Percentiles rank a stretch among this genome's conserved stretches.
Evolutionary conservation across 495 filamentous ascomycete genomes (phyloP).

Genomic region (Podospora australis): DNA sequence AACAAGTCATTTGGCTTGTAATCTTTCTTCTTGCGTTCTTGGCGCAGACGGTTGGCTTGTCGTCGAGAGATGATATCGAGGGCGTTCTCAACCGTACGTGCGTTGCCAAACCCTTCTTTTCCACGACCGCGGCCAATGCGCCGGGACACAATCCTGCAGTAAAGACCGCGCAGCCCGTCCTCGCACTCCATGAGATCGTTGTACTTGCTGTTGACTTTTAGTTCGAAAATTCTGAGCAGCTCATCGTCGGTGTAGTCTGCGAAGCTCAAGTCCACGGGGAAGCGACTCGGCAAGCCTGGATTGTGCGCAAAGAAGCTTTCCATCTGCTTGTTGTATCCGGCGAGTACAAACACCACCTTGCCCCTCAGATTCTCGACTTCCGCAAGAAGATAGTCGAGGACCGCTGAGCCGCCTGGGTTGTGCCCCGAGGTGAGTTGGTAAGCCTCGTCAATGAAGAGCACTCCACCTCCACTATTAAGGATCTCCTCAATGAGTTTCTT

Average conservation of each 20-base stretch:
- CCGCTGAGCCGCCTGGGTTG: conserved; percentile 47
- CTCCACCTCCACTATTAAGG: conserved; percentile 55
- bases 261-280: conserved; percentile 61
- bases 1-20: conserved; percentile 41
- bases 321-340: conserved; percentile 74
- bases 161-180: conserved; percentile 54
- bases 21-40: conserved; percentile 25
- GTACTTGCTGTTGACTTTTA: conserved; percentile 41
- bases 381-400: conserved; percentile 67
- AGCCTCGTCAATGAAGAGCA: conserved; percentile 71
- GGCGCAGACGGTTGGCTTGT: conserved; percentile 50
- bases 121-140: conserved; percentile 58
- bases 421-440: conserved; percentile 62
- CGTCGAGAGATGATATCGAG: conserved; percentile 47
- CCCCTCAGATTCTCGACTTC: conserved; percentile 71
- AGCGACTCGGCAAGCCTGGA: conserved; percentile 64
- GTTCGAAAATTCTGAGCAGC: conserved; percentile 53
- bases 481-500: conserved; percentile 55
- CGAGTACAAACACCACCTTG: conserved; percentile 69
- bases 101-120: conserved; percentile 66
- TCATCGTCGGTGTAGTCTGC: conserved; percentile 64
- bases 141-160: conserved; percentile 55
- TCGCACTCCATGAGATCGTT: conserved; percentile 52
- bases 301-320: conserved; percentile 75
- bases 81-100: conserved; percentile 58